phyloP scores from a whole-genome alignment of 495 filamentous ascomycete genomes.

The Penicillium psychrofluorescens region DNA sequence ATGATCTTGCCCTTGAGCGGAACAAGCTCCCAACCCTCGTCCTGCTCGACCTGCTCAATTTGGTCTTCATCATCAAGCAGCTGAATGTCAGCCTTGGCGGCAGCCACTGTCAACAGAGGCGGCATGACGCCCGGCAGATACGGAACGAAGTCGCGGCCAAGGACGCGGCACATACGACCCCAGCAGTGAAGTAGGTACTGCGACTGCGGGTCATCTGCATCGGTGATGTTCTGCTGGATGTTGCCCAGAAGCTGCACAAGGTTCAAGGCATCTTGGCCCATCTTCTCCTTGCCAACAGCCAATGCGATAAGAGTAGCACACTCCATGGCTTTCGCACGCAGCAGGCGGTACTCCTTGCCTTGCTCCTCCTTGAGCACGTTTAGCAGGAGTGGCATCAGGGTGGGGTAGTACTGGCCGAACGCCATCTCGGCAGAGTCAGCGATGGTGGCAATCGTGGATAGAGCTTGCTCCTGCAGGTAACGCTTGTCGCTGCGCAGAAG shows the following conservation, averaged over 20 bases:
- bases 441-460: slow-evolving; percentile 97
- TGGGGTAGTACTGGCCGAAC: slow-evolving; percentile 93
- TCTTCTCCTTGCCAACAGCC: slow-evolving; percentile 87
- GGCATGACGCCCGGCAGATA: slow-evolving; percentile 93
- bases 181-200: slow-evolving; percentile 98
- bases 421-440: slow-evolving; percentile 95
- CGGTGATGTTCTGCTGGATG: slow-evolving; percentile 82
- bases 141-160: slow-evolving; percentile 83
- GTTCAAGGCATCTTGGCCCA: slow-evolving; percentile 77
- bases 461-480: slow-evolving; percentile 95
- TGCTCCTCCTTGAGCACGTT: slow-evolving; percentile 81
- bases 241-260: slow-evolving; percentile 79
- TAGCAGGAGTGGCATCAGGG: slow-evolving; percentile 89
- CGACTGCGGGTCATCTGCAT: slow-evolving; percentile 92
- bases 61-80: slow-evolving; percentile 94
- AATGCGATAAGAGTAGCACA: slow-evolving; percentile 95
- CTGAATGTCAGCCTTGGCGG: slow-evolving; percentile 96
- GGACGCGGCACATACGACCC: slow-evolving; percentile 96
- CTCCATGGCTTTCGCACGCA: slow-evolving; percentile 98
- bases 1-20: slow-evolving; percentile 96
- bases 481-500: slow-evolving; percentile 84
- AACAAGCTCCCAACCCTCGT: slow-evolving; percentile 97
- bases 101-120: slow-evolving; percentile 81
- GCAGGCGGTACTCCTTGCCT: slow-evolving; percentile 82
- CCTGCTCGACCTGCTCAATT: slow-evolving; percentile 83